Evolutionary conservation across 2,329 filamentous ascomycete species (phyloP), one percentile per base, ranked within the genome.

Genomic region (Fusarium nematophilum): DNA sequence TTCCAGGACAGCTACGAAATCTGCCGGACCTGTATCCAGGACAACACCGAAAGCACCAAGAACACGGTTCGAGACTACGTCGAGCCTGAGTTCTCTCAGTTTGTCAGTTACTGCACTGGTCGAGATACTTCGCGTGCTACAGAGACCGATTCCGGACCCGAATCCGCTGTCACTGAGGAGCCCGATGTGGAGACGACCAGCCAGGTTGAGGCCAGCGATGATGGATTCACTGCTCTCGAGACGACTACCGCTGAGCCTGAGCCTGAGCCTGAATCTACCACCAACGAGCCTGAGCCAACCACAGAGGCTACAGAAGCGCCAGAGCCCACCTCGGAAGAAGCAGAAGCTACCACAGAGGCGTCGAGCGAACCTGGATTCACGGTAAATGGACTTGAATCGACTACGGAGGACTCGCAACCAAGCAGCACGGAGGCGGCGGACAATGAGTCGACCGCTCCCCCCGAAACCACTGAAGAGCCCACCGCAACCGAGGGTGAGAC

Each of bases 21-120:
- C 1, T 89, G 86, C 70, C 18, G 65, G 0, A 5, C 4, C 0
- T 88, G 85, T 59, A 74, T 84, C 39, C 13, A 14, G 0, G 56
- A 14, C 0, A 65, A 78, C 31, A 55, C 48, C 1, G 60, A 57
- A 4, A 51, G 65, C 9, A 47, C 52, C 5, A 75, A 74, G 52
- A 33, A 71, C 2, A 69, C 71, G 0, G 59, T 64, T 7, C 66
- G 71, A 26, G 65, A 69, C 1, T 79, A 81, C 54, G 57, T 82
- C 1, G 55, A 66, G 0, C 68, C 73, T 0, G 52, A 70, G 11
- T 83, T 84, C 31, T 18, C 45, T 0, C 81, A 84, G 61, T 86
- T 73, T 50, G 6, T 82, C 26, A 61, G 70, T 27, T 86, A 71
- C 65, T 88, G 85, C 62, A 18, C 70, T 0, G 70, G 70, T 6